A percentile compares a stretch with the other conserved stretches of the same genome.
Evolutionary conservation across 768 basidiomycete genomes (phyloP).

Genomic region (Mycena venus): DNA sequence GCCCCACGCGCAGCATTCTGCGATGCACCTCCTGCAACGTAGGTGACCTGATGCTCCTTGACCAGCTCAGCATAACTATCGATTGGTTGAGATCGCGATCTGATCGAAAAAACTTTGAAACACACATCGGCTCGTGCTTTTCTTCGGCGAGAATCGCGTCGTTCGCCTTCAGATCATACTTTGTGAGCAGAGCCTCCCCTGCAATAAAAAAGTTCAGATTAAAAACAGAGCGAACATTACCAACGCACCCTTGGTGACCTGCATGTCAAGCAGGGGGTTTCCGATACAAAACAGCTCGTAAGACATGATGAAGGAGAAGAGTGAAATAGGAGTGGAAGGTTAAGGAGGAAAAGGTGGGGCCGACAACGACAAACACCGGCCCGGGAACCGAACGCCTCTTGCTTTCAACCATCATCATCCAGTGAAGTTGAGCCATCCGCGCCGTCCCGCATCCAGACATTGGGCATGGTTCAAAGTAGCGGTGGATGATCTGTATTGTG

Average conservation of each 20-base stretch:
- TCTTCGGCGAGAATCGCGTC: slow-evolving; percentile 96
- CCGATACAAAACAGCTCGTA: slow-evolving; percentile 91
- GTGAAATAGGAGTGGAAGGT: background rate
- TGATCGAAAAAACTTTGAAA: background rate
- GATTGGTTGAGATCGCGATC: slow-evolving; percentile 15
- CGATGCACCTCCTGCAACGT: slow-evolving; percentile 96
- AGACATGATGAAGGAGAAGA: slow-evolving; percentile 14
- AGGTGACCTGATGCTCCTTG: slow-evolving; percentile 80
- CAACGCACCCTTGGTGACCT: slow-evolving; percentile 89
- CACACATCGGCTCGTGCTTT: slow-evolving; percentile 90
- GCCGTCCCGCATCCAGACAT: no score
- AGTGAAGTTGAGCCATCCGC: no score
- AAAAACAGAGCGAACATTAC: no score
- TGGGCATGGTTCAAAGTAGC: no score
- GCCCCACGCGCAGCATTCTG: slow-evolving; percentile 98
- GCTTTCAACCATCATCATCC: no score
- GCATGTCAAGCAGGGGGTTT: slow-evolving; percentile 97
- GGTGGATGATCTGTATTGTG: no score
- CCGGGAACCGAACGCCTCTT: no score
- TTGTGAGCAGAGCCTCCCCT: slow-evolving; percentile 87
- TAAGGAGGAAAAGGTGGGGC: background rate
- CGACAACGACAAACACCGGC: no score
- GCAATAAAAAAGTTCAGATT: no score
- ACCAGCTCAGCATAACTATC: slow-evolving; percentile 91
- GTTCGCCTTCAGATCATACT: slow-evolving; percentile 93